These are phyloP conservation scores for Suhomyces faveliae DNA, from an alignment of 805 yeast species.

Conservation along the genomic window DNA sequence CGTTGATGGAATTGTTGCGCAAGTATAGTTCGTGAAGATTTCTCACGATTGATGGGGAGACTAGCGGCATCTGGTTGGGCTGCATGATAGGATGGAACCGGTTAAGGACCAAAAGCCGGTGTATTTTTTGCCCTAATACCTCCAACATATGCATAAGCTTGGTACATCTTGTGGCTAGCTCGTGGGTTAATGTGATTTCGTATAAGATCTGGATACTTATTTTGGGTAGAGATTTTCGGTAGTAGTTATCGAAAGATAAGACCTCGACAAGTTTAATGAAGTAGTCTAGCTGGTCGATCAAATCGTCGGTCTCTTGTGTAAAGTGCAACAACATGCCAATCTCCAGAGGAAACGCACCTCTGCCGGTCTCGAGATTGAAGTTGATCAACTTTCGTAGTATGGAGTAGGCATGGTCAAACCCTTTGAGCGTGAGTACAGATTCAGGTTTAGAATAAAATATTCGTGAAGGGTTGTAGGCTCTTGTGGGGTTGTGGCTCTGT, in stretches of 20 bases:
- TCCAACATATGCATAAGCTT: slow-evolving; percentile 11
- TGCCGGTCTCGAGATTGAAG: slow-evolving; percentile 6
- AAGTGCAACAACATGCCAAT: slow-evolving; percentile 4
- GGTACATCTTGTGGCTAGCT: slow-evolving; percentile 4
- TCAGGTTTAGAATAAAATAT: slow-evolving; percentile 7
- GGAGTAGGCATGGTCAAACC: slow-evolving; percentile 12
- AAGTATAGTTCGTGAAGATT: slow-evolving; percentile 13
- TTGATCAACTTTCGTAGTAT: slow-evolving; percentile 8
- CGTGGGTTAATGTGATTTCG: slow-evolving; percentile 4
- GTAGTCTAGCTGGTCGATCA: slow-evolving; percentile 9
- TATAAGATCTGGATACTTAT: slow-evolving; percentile 12
- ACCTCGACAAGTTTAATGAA: slow-evolving; percentile 14
- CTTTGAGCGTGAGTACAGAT: slow-evolving; percentile 7
- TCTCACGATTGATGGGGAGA: slow-evolving; percentile 8
- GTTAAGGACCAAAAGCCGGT: slow-evolving; percentile 11
- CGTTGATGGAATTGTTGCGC: slow-evolving; percentile 14
- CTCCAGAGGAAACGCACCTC: slow-evolving; percentile 7
- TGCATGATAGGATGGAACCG: slow-evolving; percentile 1
- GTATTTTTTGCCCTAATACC: slow-evolving; percentile 11
- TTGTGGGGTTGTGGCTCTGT: not conserved
- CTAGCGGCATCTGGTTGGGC: not conserved
- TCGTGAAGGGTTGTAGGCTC: slow-evolving; percentile 2
- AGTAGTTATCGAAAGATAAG: slow-evolving; percentile 15
- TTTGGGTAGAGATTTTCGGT: slow-evolving; percentile 9
- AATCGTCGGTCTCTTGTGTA: not conserved